Base-by-base conservation (phyloP, 2,329 filamentous ascomycete species). In the Aaosphaeria arxii region DNA sequence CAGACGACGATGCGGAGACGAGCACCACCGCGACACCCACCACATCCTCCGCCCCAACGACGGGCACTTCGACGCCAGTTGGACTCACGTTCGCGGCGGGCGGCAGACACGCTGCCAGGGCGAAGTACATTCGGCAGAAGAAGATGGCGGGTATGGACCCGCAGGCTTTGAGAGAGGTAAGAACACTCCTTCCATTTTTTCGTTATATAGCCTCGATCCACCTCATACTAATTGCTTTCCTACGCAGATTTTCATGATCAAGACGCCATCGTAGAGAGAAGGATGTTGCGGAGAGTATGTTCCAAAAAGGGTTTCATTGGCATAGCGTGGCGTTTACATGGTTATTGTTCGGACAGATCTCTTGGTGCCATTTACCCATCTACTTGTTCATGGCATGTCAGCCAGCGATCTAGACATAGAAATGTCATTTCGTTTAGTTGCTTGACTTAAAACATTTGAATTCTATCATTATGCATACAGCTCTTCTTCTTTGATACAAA, bases 71-170 rank as follows among this genome's bases (percentile, higher is more conserved):
- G 72, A 45, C 74, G 71, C 41, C 75, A 75, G 30, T 49, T 74
- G 67, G 58, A 1, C 44, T 61, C 24, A 55, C 49, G 1, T 71
- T 68, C 42, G 57, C 52, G 9, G 73, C 78, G 52, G 76, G 79
- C 29, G 83, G 80, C 43, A 81, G 90, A 54, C 88, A 91, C 66
- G 81, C 87, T 46, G 83, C 91, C 42, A 79, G 92, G 54, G 84
- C 88, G 57, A 81, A 89, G 51, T 89, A 91, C 70, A 96, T 97
- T 62, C 87, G 87, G 48, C 89, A 94, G 60, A 97, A 97, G 77
- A 85, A 84, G 61, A 83, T 86, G 74, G 91, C 91, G 2, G 81
- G 91, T 49, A 81, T 90, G 74, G 88, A 96, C 69, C 80, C 85
- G 43, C 84, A 87, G 63, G 89, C 91, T 11, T 72, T 97, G 63